phyloP scores from a whole-genome alignment of 257 asterid genomes.

The Ilex asprella region DNA sequence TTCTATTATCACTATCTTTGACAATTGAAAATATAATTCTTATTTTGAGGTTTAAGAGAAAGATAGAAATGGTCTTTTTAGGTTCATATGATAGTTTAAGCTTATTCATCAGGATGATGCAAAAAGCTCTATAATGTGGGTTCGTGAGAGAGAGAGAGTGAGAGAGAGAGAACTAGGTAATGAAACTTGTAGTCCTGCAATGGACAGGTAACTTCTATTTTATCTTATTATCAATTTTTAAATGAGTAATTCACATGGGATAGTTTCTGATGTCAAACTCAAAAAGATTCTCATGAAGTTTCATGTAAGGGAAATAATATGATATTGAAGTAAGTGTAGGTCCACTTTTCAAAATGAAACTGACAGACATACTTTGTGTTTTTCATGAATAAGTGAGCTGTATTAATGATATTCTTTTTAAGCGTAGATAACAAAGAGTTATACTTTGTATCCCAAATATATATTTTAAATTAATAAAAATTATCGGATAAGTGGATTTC shows the following conservation, averaged over 20 bases:
- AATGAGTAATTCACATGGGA: slow-evolving; percentile 18
- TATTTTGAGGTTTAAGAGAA: slow-evolving; percentile 3
- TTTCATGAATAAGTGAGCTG: slow-evolving; percentile 40
- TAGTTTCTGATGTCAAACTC: slow-evolving; percentile 41
- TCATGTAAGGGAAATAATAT: no score
- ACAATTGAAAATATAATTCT: slow-evolving; percentile 3
- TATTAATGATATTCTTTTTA: slow-evolving; percentile 23
- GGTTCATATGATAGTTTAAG: slow-evolving; percentile 16
- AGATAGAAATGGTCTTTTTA: slow-evolving; percentile 13
- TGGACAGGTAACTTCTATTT: slow-evolving; percentile 61
- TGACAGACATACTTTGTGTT: slow-evolving; percentile 65
- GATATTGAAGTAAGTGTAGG: slow-evolving; percentile 21
- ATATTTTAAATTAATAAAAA: no score
- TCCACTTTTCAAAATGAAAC: slow-evolving; percentile 32
- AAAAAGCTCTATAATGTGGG: no score
- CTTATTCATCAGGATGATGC: no score
- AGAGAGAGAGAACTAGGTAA: background rate
- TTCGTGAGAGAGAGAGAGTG: no score
- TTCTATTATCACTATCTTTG: slow-evolving; percentile 1
- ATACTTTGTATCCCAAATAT: no score
- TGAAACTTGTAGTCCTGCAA: slow-evolving; percentile 1
- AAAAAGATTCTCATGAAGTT: background rate
- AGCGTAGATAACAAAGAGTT: no score
- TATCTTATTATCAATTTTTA: slow-evolving; percentile 42
- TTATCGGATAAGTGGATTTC: no score